These are phyloP conservation scores for Sphaerosporella brunnea DNA, from an alignment of 495 filamentous ascomycete species.

Conservation along the genomic window DNA sequence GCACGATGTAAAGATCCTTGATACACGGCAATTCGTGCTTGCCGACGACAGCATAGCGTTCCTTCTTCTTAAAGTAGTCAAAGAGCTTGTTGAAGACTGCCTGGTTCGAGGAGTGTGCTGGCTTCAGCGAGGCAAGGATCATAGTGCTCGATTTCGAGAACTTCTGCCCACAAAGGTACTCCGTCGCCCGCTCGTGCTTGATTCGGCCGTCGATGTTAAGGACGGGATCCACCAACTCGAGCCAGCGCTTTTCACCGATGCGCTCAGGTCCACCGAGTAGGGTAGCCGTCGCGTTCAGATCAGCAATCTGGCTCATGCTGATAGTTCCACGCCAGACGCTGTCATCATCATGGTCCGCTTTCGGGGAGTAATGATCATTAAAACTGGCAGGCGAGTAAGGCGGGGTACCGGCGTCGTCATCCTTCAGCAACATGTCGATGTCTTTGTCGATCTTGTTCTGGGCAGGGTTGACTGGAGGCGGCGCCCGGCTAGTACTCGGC, in stretches of 20 bases:
- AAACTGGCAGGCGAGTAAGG: conserved; percentile 67
- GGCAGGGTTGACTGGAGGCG: conserved; percentile 33
- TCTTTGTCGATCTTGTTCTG: conserved; percentile 52
- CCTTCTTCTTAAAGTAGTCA: conserved; percentile 62
- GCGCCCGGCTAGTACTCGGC: conserved; percentile 23
- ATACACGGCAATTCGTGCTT: conserved; percentile 17
- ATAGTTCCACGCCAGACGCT: conserved; percentile 61
- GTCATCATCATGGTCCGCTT: conserved; percentile 28
- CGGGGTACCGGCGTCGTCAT: conserved; percentile 67
- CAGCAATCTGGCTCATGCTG: conserved; percentile 55
- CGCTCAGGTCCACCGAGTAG: conserved; percentile 68
- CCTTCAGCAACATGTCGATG: conserved; percentile 73
- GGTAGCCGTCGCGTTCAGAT: conserved; percentile 58
- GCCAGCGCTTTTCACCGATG: conserved; percentile 44
- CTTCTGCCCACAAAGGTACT: conserved; percentile 59
- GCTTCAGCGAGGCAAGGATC: conserved; percentile 37
- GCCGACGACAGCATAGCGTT: conserved; percentile 27
- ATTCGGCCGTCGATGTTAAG: conserved; percentile 73
- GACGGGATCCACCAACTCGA: conserved; percentile 46
- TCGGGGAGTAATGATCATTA: conserved; percentile 36
- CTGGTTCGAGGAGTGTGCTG: conserved; percentile 26
- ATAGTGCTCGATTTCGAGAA: conserved; percentile 22
- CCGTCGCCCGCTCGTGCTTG: conserved; percentile 56
- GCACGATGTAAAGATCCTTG: conserved; percentile 26
- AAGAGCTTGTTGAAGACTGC: conserved; percentile 55